Evolutionary conservation across 768 basidiomycete genomes (phyloP), one percentile per base, ranked within the genome.

Genomic region (Sporobolomyces roseus): DNA sequence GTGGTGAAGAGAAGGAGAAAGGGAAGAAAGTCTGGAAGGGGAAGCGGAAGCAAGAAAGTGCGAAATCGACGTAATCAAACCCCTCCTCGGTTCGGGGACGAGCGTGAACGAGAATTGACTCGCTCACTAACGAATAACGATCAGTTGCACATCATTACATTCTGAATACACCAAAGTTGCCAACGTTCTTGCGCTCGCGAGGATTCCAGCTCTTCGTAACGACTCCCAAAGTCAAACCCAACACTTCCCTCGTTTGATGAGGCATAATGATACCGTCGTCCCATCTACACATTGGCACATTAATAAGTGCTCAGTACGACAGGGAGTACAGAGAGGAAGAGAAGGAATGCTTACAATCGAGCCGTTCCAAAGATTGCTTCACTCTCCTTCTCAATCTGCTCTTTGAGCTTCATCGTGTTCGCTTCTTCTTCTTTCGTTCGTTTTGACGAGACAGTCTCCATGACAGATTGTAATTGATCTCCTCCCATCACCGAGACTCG

Each of bases 401-500:
- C 81, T 79, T 65, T 66, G 23, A 72, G 66, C 29, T 55, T 52
- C 60, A 62, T 27, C 72, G 74, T 59, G 30, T 60, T 46, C 43
- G 12, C 58, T 19, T 60, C 58, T 33, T 60, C 58, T 10, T 46
- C 58, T 70, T 73, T 65, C 65, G 68, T 55, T 74, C 66, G 41
- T 32, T 60, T 60, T 86, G 85, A 89, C 16, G 91, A 91, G 21
- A 96, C 91, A 0, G 85, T 84, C 19, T 87, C 81, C 93, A 97
- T 97, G 46, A 97, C 93, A 75, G 90, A 88, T 14, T 90, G 91
- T 30, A 97, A 84, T 77, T 96, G 93, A 13, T 86, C 89, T 2
- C 90, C 90, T 41, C 93, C 93, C 93, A 97, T 97, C 43, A 97
- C 93, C 21, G 88, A 89, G 2, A 94, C 87, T 78, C 89, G 93